phyloP scores from a whole-genome alignment of 2,329 filamentous ascomycete species.

The Thielaviopsis musarum region DNA sequence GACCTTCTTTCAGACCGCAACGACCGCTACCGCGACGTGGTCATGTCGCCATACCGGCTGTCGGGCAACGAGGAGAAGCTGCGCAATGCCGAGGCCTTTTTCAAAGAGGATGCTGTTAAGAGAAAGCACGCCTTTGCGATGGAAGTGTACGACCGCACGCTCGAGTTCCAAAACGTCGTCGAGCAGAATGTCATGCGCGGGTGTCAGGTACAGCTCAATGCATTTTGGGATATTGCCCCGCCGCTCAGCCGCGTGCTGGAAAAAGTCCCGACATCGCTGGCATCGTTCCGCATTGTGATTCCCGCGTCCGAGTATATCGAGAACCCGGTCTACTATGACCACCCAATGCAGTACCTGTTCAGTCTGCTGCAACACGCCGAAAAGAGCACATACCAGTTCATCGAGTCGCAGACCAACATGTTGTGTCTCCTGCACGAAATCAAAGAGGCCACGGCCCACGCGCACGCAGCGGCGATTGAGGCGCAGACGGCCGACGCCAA shows the following conservation, averaged over 20 bases:
- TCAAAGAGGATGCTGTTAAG: slow-evolving; percentile 58
- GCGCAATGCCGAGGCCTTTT: slow-evolving; percentile 64
- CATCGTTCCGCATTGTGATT: slow-evolving; percentile 54
- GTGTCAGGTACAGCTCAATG: slow-evolving; percentile 78
- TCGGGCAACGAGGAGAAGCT: slow-evolving; percentile 67
- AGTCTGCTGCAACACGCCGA: slow-evolving; percentile 71
- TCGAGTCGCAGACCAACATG: slow-evolving; percentile 83
- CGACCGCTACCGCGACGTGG: slow-evolving; percentile 68
- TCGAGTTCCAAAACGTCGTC: slow-evolving; percentile 62
- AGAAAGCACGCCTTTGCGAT: slow-evolving; percentile 54
- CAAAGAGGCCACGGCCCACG: slow-evolving; percentile 57
- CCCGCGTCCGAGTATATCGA: slow-evolving; percentile 66
- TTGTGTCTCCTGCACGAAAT: slow-evolving; percentile 84
- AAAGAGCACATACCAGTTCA: slow-evolving; percentile 91
- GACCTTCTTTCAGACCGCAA: slow-evolving; percentile 75
- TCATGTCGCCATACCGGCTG: slow-evolving; percentile 62
- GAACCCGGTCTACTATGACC: slow-evolving; percentile 63
- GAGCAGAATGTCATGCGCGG: slow-evolving; percentile 75
- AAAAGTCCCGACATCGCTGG: slow-evolving; percentile 48
- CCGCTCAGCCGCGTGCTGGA: slow-evolving; percentile 62
- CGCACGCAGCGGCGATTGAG: slow-evolving; percentile 50
- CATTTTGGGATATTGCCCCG: slow-evolving; percentile 96
- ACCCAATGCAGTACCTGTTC: slow-evolving; percentile 83
- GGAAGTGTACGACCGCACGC: slow-evolving; percentile 54
- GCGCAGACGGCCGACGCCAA: slow-evolving; percentile 30